These are phyloP conservation scores for Pythium aphanidermatum DNA, from an alignment of 352 stramenopile species.

Conservation along the genomic window DNA sequence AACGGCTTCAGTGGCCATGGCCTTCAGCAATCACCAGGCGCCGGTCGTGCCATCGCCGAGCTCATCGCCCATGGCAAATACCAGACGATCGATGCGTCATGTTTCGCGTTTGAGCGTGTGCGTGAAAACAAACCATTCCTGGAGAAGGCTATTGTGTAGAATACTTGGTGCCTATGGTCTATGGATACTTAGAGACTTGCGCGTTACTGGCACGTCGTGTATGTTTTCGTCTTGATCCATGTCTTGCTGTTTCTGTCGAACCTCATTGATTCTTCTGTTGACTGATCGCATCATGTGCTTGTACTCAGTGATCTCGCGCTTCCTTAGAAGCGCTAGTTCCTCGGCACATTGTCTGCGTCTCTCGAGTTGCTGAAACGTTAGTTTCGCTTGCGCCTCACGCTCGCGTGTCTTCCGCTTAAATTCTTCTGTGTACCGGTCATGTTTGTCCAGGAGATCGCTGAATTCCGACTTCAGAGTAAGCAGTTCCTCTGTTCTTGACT, in stretches of 20 bases:
- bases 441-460: constrained; percentile 49
- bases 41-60: constrained; percentile 69
- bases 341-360: constrained; percentile 39
- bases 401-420: constrained; percentile 36
- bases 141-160: constrained; percentile 71
- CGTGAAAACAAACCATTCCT: constrained; percentile 64
- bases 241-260: constrained; percentile 25
- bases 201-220: constrained; percentile 1
- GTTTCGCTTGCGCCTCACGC: constrained; percentile 29
- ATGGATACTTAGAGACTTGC: constrained; percentile 60
- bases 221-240: not conserved
- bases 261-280: constrained; percentile 50
- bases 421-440: constrained; percentile 30
- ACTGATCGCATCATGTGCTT: constrained; percentile 59
- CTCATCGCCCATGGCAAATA: constrained; percentile 65
- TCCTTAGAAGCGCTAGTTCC: constrained; percentile 41
- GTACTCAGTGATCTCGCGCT: constrained; percentile 50
- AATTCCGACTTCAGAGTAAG: constrained; percentile 59
- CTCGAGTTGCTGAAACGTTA: constrained; percentile 31
- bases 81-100: constrained; percentile 66
- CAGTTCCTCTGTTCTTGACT: constrained; percentile 39
- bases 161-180: constrained; percentile 30
- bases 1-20: constrained; percentile 85
- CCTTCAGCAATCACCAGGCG: constrained; percentile 72
- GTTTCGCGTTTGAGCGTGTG: constrained; percentile 67